A percentile compares a stretch with the other conserved stretches of the same genome.
Conservation (phyloP, 2,329 filamentous ascomycete genomes). For the Hansfordia pulvinata region DNA sequence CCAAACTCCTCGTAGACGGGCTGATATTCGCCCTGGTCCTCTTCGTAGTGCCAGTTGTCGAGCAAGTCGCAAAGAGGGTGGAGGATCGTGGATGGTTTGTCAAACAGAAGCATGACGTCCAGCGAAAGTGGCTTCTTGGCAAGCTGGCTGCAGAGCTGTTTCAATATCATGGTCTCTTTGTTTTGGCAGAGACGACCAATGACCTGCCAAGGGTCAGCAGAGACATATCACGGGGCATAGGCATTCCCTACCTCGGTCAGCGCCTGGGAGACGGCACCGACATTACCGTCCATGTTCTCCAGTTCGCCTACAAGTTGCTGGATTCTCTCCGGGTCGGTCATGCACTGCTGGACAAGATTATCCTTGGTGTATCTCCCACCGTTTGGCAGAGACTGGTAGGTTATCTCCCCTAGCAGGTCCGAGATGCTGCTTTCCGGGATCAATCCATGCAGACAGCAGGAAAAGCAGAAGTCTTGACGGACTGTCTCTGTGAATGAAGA, state of each 20-base stretch:
- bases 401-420: constrained; percentile 69
- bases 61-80: constrained; percentile 62
- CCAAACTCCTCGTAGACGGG: constrained; percentile 81
- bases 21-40: constrained; percentile 74
- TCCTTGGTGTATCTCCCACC: constrained; percentile 67
- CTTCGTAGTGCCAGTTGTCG: constrained; percentile 70
- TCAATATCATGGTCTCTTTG: constrained; percentile 71
- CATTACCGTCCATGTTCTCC: constrained; percentile 84
- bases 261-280: constrained; percentile 70
- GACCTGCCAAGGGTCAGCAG: constrained; percentile 28
- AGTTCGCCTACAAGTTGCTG: constrained; percentile 69
- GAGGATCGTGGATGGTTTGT: constrained; percentile 54
- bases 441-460: constrained; percentile 80
- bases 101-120: constrained; percentile 65
- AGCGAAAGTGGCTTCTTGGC: constrained; percentile 58
- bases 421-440: constrained; percentile 68
- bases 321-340: constrained; percentile 60
- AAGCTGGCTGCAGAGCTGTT: constrained; percentile 59
- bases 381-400: constrained; percentile 64
- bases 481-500: constrained; percentile 45
- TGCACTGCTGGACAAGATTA: constrained; percentile 63
- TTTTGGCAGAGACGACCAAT: constrained; percentile 55
- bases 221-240: background rate
- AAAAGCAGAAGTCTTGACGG: constrained; percentile 68
- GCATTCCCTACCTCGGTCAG: constrained; percentile 47